Evolutionary conservation across 2,329 filamentous ascomycete species (phyloP).

Genomic region (Sporothrix luriei): DNA sequence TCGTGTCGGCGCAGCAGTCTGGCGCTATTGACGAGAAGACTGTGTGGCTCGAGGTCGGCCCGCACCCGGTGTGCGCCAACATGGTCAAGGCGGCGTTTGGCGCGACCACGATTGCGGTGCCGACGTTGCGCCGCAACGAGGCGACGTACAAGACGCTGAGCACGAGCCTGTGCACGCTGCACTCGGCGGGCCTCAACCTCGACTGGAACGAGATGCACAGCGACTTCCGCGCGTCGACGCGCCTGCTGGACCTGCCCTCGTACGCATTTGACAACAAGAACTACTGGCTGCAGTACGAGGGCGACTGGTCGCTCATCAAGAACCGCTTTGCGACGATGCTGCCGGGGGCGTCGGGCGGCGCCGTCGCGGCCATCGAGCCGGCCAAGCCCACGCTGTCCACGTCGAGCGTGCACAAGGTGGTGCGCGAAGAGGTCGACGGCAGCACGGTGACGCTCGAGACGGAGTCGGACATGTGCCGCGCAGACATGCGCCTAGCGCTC

Average conservation of each 20-base stretch:
- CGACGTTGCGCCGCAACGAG: slow-evolving; percentile 65
- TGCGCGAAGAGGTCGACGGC: slow-evolving; percentile 63
- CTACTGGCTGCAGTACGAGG: slow-evolving; percentile 66
- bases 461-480: slow-evolving; percentile 66
- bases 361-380: slow-evolving; percentile 40
- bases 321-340: slow-evolving; percentile 54
- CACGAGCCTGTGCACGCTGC: slow-evolving; percentile 59
- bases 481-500: slow-evolving; percentile 63
- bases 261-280: slow-evolving; percentile 75
- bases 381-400: slow-evolving; percentile 62
- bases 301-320: slow-evolving; percentile 74
- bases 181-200: slow-evolving; percentile 63
- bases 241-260: slow-evolving; percentile 64
- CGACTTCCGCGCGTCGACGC: slow-evolving; percentile 47
- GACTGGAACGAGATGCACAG: slow-evolving; percentile 72
- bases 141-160: slow-evolving; percentile 66
- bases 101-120: slow-evolving; percentile 55
- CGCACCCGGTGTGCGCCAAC: slow-evolving; percentile 68
- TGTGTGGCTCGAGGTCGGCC: slow-evolving; percentile 73
- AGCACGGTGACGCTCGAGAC: slow-evolving; percentile 63
- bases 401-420: slow-evolving; percentile 65
- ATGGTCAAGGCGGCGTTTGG: slow-evolving; percentile 69
- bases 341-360: slow-evolving; percentile 40
- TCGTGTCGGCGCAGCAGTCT: slow-evolving; percentile 61
- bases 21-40: slow-evolving; percentile 66